Evolutionary conservation across 108 stramenopile genomes (phyloP), one percentile per base, ranked within the genome.

Genomic region (Pseudonitzschia pungens): DNA sequence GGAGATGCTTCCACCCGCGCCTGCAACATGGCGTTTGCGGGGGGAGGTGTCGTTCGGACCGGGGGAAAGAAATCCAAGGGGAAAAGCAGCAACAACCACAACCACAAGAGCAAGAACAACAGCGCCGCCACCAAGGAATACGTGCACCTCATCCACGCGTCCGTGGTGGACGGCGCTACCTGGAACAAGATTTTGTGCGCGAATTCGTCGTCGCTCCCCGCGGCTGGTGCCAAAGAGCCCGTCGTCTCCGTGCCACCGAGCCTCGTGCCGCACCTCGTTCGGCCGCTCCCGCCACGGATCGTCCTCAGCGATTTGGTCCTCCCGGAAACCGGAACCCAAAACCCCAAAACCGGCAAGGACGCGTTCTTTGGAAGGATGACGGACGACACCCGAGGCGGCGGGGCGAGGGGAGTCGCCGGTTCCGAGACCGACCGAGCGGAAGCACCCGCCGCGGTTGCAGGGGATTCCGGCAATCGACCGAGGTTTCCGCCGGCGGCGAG

Each of bases 1-100:
- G 77, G 77, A 22, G 77, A 77, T 66, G 68, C 77, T n/a, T 12
- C 55, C 22, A 66, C 52, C 40, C 77, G 77, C 4, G 77, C 77
- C 27, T 56, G 52, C 28, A 64, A 50, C 26, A 65, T 71, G 42
- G 22, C 15, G 16, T 77, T 71, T 66, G 32, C 58, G 18, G 77
- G 77, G 29, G 77, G 77, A 20, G 77, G 77, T 22, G 8, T 74
- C n/a, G n/a, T 21, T 14, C 44, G 69, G 24, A 45, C 36, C 28
- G 45, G 45, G 16, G 66, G 45, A 36, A 65, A 42, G 40, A 65
- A 65, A n/a, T 65, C 44, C 45, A 12, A 11, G 45, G 45, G 16
- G 9, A 12, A 12, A 14, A 18, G 45, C 7, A 2, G 14, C n/a
- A n/a, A n/a, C n/a, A n/a, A n/a, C n/a, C n/a, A n/a, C n/a, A n/a